These are phyloP conservation scores for Porpolomopsis calyptriformis DNA, from an alignment of 768 basidiomycete species.

Conservation along the genomic window DNA sequence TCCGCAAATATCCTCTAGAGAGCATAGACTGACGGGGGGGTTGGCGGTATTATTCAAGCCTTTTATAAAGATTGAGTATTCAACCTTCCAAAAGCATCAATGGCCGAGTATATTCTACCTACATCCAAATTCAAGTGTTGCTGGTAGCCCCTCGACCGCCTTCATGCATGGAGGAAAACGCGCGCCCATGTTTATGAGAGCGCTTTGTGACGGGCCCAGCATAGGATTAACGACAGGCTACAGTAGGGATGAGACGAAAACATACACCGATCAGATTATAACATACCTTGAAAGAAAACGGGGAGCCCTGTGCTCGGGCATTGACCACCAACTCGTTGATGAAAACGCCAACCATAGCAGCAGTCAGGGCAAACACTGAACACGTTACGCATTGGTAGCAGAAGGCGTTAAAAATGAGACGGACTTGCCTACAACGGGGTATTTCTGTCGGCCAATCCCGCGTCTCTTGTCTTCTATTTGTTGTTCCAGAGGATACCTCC, in stretches of 20 bases:
- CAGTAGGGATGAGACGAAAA: background rate
- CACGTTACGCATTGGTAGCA: conserved; percentile 9
- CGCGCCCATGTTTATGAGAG: conserved; percentile 79
- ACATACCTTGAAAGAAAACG: conserved; percentile 71
- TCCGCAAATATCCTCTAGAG: conserved; percentile 76
- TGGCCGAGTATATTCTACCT: conserved; percentile 11
- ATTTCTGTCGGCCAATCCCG: conserved; percentile 71
- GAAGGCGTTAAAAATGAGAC: background rate
- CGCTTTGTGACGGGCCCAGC: conserved; percentile 81
- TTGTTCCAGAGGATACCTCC: conserved; percentile 59
- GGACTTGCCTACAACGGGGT: conserved; percentile 64
- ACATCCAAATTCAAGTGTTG: conserved; percentile 52
- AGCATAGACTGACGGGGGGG: conserved; percentile 57
- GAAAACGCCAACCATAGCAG: conserved; percentile 60
- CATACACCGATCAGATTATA: background rate
- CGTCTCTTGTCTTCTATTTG: conserved; percentile 82
- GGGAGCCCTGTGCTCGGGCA: conserved; percentile 61
- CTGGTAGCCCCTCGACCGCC: conserved; percentile 42
- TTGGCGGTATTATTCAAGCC: conserved; percentile 81
- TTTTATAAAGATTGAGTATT: conserved; percentile 15
- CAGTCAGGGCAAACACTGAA: conserved; percentile 53
- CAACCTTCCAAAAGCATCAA: background rate
- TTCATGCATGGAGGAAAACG: conserved; percentile 95
- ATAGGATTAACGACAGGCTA: conserved; percentile 80
- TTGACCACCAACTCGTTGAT: conserved; percentile 84